phyloP scores from a whole-genome alignment of 257 asterid species.

The Solanum raphanifolium region DNA sequence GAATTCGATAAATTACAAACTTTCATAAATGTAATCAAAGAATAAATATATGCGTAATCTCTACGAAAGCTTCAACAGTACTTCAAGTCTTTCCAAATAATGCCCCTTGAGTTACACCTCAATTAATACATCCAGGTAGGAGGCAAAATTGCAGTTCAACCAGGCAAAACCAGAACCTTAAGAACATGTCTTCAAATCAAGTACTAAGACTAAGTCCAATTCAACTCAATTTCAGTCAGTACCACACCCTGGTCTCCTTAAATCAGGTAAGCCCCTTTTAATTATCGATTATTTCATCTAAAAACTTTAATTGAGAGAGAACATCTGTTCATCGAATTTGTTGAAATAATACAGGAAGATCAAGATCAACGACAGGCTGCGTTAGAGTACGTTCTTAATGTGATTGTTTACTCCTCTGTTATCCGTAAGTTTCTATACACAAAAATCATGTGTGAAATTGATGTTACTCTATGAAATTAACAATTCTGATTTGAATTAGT shows the following conservation, averaged over 20 bases:
- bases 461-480: background rate
- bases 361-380: background rate
- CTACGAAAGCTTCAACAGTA: background rate
- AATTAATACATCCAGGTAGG: background rate
- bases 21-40: background rate
- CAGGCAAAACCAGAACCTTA: background rate
- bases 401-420: conserved; percentile 6
- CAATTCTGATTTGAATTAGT: background rate
- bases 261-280: background rate
- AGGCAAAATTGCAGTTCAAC: background rate
- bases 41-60: background rate
- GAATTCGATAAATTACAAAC: background rate
- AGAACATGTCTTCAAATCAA: background rate
- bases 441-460: background rate
- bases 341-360: conserved; percentile 3
- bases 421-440: conserved; percentile 12
- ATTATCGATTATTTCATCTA: no score
- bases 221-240: background rate
- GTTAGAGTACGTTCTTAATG: conserved; percentile 1
- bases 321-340: background rate
- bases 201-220: background rate
- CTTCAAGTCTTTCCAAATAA: background rate
- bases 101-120: background rate
- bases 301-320: background rate
- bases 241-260: background rate